Evolutionary conservation across 108 stramenopile species (phyloP).

Genomic region (Skeletonema marinoi): DNA sequence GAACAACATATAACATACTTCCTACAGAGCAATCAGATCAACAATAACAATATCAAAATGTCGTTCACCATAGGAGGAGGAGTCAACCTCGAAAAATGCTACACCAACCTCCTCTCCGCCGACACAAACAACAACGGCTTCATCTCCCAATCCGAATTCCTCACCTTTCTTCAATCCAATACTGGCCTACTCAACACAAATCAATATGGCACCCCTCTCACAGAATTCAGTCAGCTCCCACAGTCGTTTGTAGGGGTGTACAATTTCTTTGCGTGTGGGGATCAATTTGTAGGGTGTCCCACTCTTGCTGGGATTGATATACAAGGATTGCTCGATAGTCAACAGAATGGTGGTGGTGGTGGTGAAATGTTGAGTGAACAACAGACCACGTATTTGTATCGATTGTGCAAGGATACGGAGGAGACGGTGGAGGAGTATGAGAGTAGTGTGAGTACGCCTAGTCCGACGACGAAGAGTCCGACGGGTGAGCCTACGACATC

Average conservation of each 20-base stretch:
- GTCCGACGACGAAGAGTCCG: background rate
- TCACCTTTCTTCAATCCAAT: slow-evolving; percentile 17
- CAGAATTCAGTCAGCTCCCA: slow-evolving; percentile 14
- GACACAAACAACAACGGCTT: slow-evolving; percentile 15
- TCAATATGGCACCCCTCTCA: slow-evolving; percentile 26
- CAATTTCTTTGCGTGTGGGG: slow-evolving; percentile 44
- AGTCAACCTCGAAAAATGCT: slow-evolving; percentile 31
- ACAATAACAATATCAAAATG: background rate
- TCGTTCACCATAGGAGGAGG: background rate
- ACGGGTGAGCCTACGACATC: background rate
- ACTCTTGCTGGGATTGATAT: slow-evolving; percentile 35
- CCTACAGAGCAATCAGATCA: no score
- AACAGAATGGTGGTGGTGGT: background rate
- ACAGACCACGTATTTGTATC: slow-evolving; percentile 1
- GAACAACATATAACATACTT: no score
- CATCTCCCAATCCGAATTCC: slow-evolving; percentile 33
- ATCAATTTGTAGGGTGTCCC: slow-evolving; percentile 30
- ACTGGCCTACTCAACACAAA: slow-evolving; percentile 6
- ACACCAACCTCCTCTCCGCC: slow-evolving; percentile 20
- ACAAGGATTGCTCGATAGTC: slow-evolving; percentile 1
- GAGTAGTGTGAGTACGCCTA: background rate
- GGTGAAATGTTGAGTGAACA: slow-evolving; percentile 5
- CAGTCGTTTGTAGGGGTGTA: slow-evolving; percentile 19
- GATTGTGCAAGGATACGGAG: slow-evolving; percentile 16
- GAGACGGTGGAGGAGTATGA: background rate